Evolutionary conservation across 371 early-diverging fungal species (phyloP).

Genomic region (Syncephalis fuscata): DNA sequence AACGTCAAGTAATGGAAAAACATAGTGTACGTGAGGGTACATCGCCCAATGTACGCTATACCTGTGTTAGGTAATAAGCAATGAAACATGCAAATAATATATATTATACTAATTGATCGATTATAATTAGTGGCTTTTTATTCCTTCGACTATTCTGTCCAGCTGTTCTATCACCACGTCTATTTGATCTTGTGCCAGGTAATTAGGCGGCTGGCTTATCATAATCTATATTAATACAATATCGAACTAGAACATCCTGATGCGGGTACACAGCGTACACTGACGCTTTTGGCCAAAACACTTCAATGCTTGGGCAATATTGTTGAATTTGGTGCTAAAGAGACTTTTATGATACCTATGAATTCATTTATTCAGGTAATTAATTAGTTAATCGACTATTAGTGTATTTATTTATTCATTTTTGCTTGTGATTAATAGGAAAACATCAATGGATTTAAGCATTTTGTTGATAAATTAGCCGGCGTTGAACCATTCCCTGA

Average conservation of each 20-base stretch:
- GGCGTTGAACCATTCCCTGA: no score
- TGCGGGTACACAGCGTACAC: conserved; percentile 36
- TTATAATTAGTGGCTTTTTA: conserved; percentile 47
- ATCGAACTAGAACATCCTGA: conserved; percentile 35
- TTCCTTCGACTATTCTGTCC: conserved; percentile 74
- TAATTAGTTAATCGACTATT: not conserved
- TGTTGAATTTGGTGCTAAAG: conserved; percentile 53
- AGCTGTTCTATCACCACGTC: conserved; percentile 65
- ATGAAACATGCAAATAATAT: not conserved
- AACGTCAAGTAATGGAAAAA: conserved; percentile 14
- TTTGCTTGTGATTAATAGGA: not conserved
- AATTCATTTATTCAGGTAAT: conserved; percentile 30
- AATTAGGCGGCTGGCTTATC: no score
- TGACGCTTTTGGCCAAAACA: conserved; percentile 65
- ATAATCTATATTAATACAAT: not conserved
- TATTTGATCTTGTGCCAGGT: conserved; percentile 52
- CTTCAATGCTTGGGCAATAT: conserved; percentile 64
- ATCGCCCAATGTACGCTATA: not conserved
- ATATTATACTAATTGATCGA: conserved; percentile 8
- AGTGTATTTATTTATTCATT: not conserved
- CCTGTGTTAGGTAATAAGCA: not conserved
- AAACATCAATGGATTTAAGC: not conserved
- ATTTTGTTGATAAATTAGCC: no score
- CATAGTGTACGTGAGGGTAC: conserved; percentile 6
- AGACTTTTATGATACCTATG: conserved; percentile 59